Evolutionary conservation across 1,284 basidiomycete species (phyloP).

Genomic region (Trametes hirsuta): DNA sequence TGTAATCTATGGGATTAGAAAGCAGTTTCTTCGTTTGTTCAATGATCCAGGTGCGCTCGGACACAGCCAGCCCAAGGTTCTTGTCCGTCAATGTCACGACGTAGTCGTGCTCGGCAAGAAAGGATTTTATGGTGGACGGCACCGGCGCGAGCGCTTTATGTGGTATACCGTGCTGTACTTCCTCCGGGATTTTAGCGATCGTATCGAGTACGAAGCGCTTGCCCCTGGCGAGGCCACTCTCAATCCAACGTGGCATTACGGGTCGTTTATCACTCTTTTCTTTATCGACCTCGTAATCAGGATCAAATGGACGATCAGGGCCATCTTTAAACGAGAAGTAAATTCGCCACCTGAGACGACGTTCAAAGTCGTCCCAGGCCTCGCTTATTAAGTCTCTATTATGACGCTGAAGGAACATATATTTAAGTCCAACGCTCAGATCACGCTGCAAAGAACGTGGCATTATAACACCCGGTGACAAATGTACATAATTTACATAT

Average conservation of each 20-base stretch:
- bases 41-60: conserved; percentile 8
- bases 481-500: background rate
- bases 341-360: background rate
- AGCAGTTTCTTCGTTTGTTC: conserved; percentile 10
- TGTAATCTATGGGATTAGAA: conserved; percentile 7
- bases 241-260: background rate
- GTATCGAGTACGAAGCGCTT: background rate
- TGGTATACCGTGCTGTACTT: background rate
- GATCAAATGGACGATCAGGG: background rate
- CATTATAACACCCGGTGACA: background rate
- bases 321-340: background rate
- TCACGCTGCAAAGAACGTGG: background rate
- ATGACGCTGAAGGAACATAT: background rate
- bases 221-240: background rate
- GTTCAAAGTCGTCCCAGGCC: background rate
- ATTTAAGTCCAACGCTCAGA: background rate
- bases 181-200: background rate
- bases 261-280: background rate
- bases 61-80: conserved; percentile 10
- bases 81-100: conserved; percentile 3
- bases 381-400: background rate
- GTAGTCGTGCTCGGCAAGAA: background rate
- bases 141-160: background rate
- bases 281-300: background rate
- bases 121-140: background rate